phyloP scores from a whole-genome alignment of 1,139 yeast genomes.

The Scheffersomyces segobiensis region DNA sequence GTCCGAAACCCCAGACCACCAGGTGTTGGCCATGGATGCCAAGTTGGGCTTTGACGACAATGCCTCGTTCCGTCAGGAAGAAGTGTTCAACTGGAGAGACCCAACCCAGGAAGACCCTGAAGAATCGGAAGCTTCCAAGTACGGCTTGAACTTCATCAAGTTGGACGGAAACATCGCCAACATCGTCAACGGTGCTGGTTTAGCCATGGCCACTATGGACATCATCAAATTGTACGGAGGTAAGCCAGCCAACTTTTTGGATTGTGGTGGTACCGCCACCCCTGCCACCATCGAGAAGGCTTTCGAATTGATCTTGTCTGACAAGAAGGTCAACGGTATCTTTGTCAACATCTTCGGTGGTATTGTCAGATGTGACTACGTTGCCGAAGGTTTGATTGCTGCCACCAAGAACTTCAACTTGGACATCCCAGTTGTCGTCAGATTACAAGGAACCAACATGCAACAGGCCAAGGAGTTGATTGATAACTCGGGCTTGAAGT shows the following conservation, averaged over 20 bases:
- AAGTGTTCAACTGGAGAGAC: conserved; percentile 93
- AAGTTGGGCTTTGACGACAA: conserved; percentile 98
- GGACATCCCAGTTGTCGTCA: conserved; percentile 92
- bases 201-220: conserved; percentile 99
- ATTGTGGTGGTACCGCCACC: conserved; percentile 99
- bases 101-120: conserved; percentile 97
- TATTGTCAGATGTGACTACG: conserved; percentile 98
- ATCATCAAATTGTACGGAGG: conserved; percentile 98
- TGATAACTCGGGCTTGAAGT: conserved; percentile 86
- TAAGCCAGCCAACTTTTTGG: conserved; percentile 97
- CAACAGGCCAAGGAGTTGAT: conserved; percentile 87
- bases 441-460: conserved; percentile 98
- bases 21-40: conserved; percentile 98
- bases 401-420: conserved; percentile 44
- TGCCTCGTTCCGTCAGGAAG: conserved; percentile 92
- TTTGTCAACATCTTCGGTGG: conserved; percentile 99
- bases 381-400: conserved; percentile 76
- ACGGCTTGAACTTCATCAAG: conserved; percentile 93
- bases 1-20: conserved; percentile 87
- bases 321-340: conserved; percentile 88
- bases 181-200: conserved; percentile 98
- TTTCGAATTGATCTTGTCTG: conserved; percentile 87
- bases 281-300: conserved; percentile 98
- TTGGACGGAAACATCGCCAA: conserved; percentile 98
- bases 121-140: conserved; percentile 88